These are phyloP conservation scores for Boletus insuetus DNA, from an alignment of 768 basidiomycete species.

Conservation along the genomic window DNA sequence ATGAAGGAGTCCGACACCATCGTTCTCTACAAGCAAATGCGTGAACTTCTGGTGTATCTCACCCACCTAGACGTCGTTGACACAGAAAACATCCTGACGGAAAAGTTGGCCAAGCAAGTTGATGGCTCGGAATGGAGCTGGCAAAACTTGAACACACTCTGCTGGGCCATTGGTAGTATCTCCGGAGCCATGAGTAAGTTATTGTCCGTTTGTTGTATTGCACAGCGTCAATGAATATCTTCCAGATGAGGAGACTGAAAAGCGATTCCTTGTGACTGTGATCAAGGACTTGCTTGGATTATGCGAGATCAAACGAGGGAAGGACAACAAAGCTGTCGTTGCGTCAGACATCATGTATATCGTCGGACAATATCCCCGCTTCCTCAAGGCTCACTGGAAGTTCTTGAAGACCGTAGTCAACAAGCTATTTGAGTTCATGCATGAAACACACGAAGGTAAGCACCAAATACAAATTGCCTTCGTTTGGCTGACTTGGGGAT, in stretches of 20 bases:
- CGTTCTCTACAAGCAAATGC: conserved; percentile 98
- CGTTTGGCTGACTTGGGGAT: conserved; percentile 1
- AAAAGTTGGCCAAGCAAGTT: conserved; percentile 96
- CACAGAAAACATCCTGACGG: conserved; percentile 95
- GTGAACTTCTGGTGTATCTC: conserved; percentile 94
- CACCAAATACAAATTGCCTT: not conserved
- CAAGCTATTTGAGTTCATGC: conserved; percentile 99
- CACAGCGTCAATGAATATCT: not conserved
- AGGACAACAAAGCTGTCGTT: conserved; percentile 99
- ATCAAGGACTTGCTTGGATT: conserved; percentile 98
- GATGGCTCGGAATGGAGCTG: conserved; percentile 99
- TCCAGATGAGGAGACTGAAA: conserved; percentile 96
- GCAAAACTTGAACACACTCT: conserved; percentile 98
- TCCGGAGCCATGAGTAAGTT: conserved; percentile 97
- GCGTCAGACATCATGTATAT: conserved; percentile 98
- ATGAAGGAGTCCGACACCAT: conserved; percentile 99
- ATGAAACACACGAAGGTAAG: conserved; percentile 95
- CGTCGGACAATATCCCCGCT: conserved; percentile 98
- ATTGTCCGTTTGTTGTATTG: not conserved
- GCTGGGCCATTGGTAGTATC: conserved; percentile 99
- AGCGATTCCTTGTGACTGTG: conserved; percentile 97
- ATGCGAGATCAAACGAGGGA: conserved; percentile 97
- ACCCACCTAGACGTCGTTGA: conserved; percentile 96
- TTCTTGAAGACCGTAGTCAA: conserved; percentile 99
- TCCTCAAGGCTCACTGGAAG: conserved; percentile 99